These are phyloP conservation scores for Dittrichia graveolens DNA, from an alignment of 129 eudicot species.

Conservation along the genomic window DNA sequence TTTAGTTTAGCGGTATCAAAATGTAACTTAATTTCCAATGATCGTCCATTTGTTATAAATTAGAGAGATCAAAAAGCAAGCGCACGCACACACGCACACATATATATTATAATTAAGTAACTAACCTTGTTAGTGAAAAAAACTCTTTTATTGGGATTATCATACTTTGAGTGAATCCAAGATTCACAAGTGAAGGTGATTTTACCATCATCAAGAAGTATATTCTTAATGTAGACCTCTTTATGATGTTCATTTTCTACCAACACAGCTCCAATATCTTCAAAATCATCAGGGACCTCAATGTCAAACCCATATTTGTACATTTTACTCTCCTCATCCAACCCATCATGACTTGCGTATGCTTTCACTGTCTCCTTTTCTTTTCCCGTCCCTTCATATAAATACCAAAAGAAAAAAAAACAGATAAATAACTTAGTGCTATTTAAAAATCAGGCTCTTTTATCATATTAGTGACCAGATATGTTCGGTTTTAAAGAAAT, in stretches of 20 bases:
- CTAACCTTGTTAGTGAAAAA: slow-evolving; percentile 65
- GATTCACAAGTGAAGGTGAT: slow-evolving; percentile 52
- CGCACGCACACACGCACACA: too few relatives aligned
- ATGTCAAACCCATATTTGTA: slow-evolving; percentile 33
- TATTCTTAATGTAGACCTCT: slow-evolving; percentile 47
- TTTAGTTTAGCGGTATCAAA: too few relatives aligned
- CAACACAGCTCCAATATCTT: slow-evolving; percentile 58
- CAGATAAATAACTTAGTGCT: not conserved
- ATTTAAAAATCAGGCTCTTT: too few relatives aligned
- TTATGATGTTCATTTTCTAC: slow-evolving; percentile 51
- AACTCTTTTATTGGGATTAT: slow-evolving; percentile 43
- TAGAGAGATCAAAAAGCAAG: too few relatives aligned
- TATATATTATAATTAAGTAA: too few relatives aligned
- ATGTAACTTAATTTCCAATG: too few relatives aligned
- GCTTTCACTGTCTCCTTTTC: slow-evolving; percentile 42
- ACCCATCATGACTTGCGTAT: slow-evolving; percentile 32
- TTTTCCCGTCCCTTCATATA: slow-evolving; percentile 36
- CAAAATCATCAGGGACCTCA: slow-evolving; percentile 48
- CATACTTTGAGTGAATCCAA: slow-evolving; percentile 57
- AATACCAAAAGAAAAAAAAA: not conserved
- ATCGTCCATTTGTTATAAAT: too few relatives aligned
- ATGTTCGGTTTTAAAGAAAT: too few relatives aligned
- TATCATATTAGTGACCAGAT: too few relatives aligned
- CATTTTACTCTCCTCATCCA: slow-evolving; percentile 11
- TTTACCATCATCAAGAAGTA: slow-evolving; percentile 40